Conservation (phyloP, 2,329 filamentous ascomycete genomes). For the Xylaria sp. region DNA sequence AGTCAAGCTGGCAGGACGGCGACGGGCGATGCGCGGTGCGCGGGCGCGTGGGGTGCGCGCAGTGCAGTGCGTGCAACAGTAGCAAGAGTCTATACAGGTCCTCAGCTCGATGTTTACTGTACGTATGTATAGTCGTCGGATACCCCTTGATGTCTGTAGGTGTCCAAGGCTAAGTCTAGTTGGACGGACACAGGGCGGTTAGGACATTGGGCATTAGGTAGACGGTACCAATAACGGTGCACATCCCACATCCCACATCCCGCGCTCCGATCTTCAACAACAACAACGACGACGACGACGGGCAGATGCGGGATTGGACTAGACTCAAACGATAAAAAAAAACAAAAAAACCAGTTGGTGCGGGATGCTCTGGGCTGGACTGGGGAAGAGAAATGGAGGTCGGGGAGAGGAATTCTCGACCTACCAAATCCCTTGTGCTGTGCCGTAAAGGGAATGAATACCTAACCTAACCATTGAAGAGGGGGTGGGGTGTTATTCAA, state of each 20-base stretch:
- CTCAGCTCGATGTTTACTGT: too few species aligned
- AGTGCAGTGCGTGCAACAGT: slow-evolving; percentile 12
- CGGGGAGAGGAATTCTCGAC: not conserved
- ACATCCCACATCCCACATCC: too few species aligned
- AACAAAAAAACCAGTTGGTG: not conserved
- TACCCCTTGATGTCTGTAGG: too few species aligned
- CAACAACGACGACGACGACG: too few species aligned
- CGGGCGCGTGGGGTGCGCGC: slow-evolving; percentile 23
- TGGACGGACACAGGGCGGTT: too few species aligned
- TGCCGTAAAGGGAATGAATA: slow-evolving; percentile 4
- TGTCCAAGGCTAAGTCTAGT: too few species aligned
- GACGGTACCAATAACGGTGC: too few species aligned
- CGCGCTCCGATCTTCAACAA: not conserved
- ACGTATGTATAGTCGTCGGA: too few species aligned
- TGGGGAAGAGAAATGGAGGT: not conserved
- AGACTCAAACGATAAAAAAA: not conserved
- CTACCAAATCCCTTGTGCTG: slow-evolving; percentile 2
- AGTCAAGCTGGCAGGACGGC: slow-evolving; percentile 15
- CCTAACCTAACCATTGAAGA: not conserved
- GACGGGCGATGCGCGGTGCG: too few species aligned
- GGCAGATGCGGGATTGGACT: not conserved
- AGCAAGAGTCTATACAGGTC: not conserved
- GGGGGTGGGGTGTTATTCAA: not conserved
- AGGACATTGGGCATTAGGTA: too few species aligned
- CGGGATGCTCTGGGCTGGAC: not conserved